Evolutionary conservation across 495 filamentous ascomycete genomes (phyloP).

Genomic region (Podospora bellae-mahoneyi): DNA sequence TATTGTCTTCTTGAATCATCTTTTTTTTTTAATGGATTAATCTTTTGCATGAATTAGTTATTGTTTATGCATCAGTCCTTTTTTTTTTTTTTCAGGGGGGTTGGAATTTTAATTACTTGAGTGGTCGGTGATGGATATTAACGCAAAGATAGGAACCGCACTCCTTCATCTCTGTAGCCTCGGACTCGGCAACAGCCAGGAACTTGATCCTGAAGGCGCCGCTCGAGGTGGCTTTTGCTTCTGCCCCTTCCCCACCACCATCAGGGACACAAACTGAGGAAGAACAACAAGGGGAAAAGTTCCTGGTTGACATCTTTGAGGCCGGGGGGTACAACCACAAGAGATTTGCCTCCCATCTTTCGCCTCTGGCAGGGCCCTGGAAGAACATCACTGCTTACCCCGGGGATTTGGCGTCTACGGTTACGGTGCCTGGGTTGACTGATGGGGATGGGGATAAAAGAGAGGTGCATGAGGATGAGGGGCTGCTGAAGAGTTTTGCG

Average conservation of each 20-base stretch:
- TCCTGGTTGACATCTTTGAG: slow-evolving; percentile 39
- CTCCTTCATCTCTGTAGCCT: slow-evolving; percentile 41
- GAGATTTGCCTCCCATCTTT: slow-evolving; percentile 25
- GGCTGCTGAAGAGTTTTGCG: slow-evolving; percentile 38
- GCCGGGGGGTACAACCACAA: slow-evolving; percentile 37
- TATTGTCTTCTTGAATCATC: too few species aligned
- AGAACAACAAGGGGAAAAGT: slow-evolving; percentile 24
- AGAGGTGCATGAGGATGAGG: slow-evolving; percentile 31
- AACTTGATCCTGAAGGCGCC: slow-evolving; percentile 29
- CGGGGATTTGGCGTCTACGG: background rate
- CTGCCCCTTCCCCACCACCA: background rate
- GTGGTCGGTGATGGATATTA: too few species aligned
- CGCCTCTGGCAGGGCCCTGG: slow-evolving; percentile 46
- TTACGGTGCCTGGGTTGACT: background rate
- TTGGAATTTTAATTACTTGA: background rate
- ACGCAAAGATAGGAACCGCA: slow-evolving; percentile 27
- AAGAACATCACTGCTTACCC: slow-evolving; percentile 18
- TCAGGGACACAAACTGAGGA: background rate
- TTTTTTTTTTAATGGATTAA: too few species aligned
- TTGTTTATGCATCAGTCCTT: too few species aligned
- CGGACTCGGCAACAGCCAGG: slow-evolving; percentile 21
- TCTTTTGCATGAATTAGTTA: too few species aligned
- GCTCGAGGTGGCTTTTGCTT: slow-evolving; percentile 24
- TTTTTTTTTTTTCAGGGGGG: too few species aligned
- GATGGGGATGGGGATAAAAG: slow-evolving; percentile 4